Base-by-base conservation (phyloP, 495 filamentous ascomycete genomes). In the Penicillium coprophilum region DNA sequence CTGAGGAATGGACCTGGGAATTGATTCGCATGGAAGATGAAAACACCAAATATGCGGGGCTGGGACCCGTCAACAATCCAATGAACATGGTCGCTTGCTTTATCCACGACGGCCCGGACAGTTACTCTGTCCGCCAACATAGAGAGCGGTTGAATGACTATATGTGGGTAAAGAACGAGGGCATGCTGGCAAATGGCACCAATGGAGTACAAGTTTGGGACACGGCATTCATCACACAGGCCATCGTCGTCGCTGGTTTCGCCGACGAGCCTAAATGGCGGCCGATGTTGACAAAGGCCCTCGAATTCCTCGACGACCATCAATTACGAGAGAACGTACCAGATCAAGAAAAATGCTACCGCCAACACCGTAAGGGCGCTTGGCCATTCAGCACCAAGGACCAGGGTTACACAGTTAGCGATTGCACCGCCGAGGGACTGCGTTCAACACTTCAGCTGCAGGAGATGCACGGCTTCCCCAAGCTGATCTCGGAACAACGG, bases 141-240 rank as follows among this genome's bases (percentile, higher is more conserved):
- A 77, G 85, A 8, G 89, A 97, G 59, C 82, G 90, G 15, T 68
- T 94, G 21, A 75, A 88, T 38, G 95, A 98, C 60, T 94, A 88
- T 57, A 76, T 97, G 57, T 98, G 95, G 95, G 77, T 97, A 53
- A 96, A 93, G 39, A 57, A 82, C 39, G 94, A 97, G 69, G 94
- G 94, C 24, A 91, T 98, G 89, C 77, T 97, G 19, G 86, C 86
- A 70, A 97, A 97, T 68, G 94, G 94, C 32, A 98, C 94, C 32
- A 97, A 98, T 64, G 94, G 94, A 15, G 91, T 96, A 13, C 94
- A 98, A 72, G 87, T 84, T 41, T 98, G 94, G 94, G 94, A 98
- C 66, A 98, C 94, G 0, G 80, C 90, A 1, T 97, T 96, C 65
- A 72, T 87, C 39, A 91, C 96, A 21, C 92, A 96, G 68, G 85